These are phyloP conservation scores for Gracilaria gracilis DNA, from an alignment of 23 red algal genomes.

Conservation along the genomic window DNA sequence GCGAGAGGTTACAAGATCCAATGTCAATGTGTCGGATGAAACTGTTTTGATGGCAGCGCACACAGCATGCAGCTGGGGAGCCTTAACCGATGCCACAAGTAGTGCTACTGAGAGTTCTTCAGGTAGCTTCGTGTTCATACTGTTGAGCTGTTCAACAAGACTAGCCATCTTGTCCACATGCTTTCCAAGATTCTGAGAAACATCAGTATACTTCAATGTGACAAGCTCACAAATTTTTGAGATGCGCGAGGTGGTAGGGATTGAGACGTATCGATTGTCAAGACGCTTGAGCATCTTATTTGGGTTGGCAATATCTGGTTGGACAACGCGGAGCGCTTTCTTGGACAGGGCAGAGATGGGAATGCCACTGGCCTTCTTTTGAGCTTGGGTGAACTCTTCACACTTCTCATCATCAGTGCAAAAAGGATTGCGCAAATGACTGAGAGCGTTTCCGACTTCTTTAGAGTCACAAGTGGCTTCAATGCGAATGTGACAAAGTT, in stretches of 20 bases:
- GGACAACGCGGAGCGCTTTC: conserved; percentile 7
- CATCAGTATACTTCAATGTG: not conserved
- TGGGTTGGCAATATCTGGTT: conserved; percentile 15
- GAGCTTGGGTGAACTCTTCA: not conserved
- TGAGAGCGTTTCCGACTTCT: not conserved
- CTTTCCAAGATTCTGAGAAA: not conserved
- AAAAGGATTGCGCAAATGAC: not conserved
- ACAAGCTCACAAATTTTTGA: not conserved
- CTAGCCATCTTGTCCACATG: conserved; percentile 27
- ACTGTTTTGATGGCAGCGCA: conserved; percentile 29
- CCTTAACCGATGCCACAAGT: conserved; percentile 6
- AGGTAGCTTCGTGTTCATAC: conserved; percentile 19
- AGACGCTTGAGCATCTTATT: conserved; percentile 4
- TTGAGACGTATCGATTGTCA: not conserved
- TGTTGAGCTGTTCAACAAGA: not conserved
- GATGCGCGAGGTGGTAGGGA: not conserved
- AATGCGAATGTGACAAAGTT: conserved; percentile 16
- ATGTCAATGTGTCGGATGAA: not conserved
- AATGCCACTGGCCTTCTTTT: conserved; percentile 32
- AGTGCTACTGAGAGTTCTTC: conserved; percentile 39
- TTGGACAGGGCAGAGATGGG: conserved; percentile 18
- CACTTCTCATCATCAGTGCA: conserved; percentile 6
- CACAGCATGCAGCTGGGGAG: not conserved
- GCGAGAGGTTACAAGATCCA: not conserved
- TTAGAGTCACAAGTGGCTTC: conserved; percentile 34